Evolutionary conservation across 257 asterid genomes (phyloP).

Genomic region (Knoxia roxburghii): DNA sequence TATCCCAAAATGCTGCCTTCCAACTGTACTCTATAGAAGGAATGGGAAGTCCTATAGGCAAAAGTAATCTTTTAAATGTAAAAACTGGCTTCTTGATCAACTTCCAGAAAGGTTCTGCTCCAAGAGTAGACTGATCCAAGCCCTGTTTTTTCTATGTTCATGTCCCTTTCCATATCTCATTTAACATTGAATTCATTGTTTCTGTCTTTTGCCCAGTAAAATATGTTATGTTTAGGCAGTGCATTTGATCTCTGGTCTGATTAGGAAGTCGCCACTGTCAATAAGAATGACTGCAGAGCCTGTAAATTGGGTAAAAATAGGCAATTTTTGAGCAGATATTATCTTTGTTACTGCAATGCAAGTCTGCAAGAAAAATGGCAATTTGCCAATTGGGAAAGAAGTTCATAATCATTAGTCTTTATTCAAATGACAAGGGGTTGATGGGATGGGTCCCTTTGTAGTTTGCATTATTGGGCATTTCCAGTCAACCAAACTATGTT

Average conservation of each 20-base stretch:
- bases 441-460: too few relatives aligned
- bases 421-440: too few relatives aligned
- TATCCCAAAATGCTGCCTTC: conserved; percentile 9
- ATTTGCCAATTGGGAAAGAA: too few relatives aligned
- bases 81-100: not conserved
- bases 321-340: too few relatives aligned
- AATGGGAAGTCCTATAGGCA: not conserved
- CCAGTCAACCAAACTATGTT: too few relatives aligned
- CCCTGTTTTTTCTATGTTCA: not conserved
- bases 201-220: not conserved
- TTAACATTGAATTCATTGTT: not conserved
- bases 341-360: too few relatives aligned
- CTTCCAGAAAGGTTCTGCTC: not conserved
- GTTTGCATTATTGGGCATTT: too few relatives aligned
- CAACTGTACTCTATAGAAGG: not conserved
- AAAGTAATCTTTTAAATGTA: not conserved
- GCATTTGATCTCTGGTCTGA: not conserved
- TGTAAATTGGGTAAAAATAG: too few relatives aligned
- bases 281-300: too few relatives aligned
- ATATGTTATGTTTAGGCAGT: not conserved
- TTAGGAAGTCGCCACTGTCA: too few relatives aligned
- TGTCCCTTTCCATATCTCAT: conserved; percentile 1
- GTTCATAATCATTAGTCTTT: too few relatives aligned
- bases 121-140: not conserved
- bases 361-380: too few relatives aligned